Evolutionary conservation across 75 land plant species (phyloP).

Genomic region (Isoetes taiwanensis): DNA sequence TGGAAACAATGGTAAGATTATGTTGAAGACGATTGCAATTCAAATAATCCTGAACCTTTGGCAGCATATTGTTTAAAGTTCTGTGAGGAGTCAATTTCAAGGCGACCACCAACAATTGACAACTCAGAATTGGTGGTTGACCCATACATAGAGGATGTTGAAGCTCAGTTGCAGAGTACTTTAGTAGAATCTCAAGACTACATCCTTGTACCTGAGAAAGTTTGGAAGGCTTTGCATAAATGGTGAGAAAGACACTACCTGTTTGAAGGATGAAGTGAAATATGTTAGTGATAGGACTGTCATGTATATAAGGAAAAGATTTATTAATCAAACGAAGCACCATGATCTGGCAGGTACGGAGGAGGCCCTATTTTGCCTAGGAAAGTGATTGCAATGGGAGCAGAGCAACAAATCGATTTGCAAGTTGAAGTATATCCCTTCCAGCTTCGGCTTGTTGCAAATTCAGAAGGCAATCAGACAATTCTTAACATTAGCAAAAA

Average conservation of each 20-base stretch:
- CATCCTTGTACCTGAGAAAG: slow-evolving; percentile 60
- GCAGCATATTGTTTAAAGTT: slow-evolving; percentile 14
- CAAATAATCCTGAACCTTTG: slow-evolving; percentile 6
- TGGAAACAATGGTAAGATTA: slow-evolving; percentile 84
- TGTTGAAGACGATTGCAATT: slow-evolving; percentile 37
- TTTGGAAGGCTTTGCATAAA: slow-evolving; percentile 47
- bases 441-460: background rate
- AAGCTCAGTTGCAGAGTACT: slow-evolving; percentile 43
- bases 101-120: slow-evolving; percentile 57
- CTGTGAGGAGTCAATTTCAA: slow-evolving; percentile 21
- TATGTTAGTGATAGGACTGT: no score
- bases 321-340: no score
- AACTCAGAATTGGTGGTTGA: slow-evolving; percentile 64
- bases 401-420: slow-evolving; percentile 19
- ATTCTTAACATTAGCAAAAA: background rate
- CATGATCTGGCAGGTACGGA: slow-evolving; percentile 52
- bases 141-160: slow-evolving; percentile 29
- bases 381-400: slow-evolving; percentile 45
- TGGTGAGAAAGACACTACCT: slow-evolving; percentile 30
- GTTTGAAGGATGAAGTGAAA: no score
- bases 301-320: no score
- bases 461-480: background rate
- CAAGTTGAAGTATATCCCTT: slow-evolving; percentile 51
- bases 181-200: slow-evolving; percentile 74
- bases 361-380: slow-evolving; percentile 71